Base-by-base conservation (phyloP, 2,329 filamentous ascomycete species). In the Phialocephala sp. region DNA sequence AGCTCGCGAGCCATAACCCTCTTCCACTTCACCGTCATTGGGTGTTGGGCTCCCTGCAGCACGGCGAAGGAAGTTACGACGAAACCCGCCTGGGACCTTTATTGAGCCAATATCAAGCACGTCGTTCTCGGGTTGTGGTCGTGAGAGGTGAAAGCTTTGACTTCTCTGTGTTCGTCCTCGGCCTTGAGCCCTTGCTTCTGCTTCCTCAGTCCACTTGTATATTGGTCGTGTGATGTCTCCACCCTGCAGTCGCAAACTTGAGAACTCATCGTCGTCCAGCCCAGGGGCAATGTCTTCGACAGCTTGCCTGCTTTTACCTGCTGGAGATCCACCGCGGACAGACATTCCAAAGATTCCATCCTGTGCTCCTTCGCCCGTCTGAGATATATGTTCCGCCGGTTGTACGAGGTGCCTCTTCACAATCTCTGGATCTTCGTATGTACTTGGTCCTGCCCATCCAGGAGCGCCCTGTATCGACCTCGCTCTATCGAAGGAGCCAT, bases 161-260 rank as follows among this genome's bases (percentile, higher is more conserved):
- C 94, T 97, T 73, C 94, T 88, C 72, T 90, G 87, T 74, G 88
- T 82, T 72, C 87, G 87, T 20, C 84, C 82, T 36, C 80, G 78
- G 18, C 80, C 79, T 67, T 83, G 85, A 57, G 82, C 81, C 71
- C 89, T 87, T 56, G 87, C 83, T 75, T 96, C 89, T 60, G 91
- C 91, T 76, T 96, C 92, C 77, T 98, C 93, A 6, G 93, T 93
- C 92, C 96, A 99, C 72, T 92, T 90, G 82, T 99, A 99, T 73
- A 99, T 97, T 62, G 94, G 92, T 67, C 95, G 85, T 27, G 94
- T 97, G 64, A 97, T 91, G 77, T 99, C 95, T 69, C 95, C 95
- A 66, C 95, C 95, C 77, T 98, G 96, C 56, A 99, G 82, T 76
- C 90, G 89, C 76, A 99, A 79, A 79, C 95, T 98, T 36, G 94